A percentile compares a stretch with the other conserved stretches of the same genome.
These are phyloP conservation scores for Monosporozyma aquatica DNA, from an alignment of 805 yeast genomes.

Conservation along the genomic window DNA sequence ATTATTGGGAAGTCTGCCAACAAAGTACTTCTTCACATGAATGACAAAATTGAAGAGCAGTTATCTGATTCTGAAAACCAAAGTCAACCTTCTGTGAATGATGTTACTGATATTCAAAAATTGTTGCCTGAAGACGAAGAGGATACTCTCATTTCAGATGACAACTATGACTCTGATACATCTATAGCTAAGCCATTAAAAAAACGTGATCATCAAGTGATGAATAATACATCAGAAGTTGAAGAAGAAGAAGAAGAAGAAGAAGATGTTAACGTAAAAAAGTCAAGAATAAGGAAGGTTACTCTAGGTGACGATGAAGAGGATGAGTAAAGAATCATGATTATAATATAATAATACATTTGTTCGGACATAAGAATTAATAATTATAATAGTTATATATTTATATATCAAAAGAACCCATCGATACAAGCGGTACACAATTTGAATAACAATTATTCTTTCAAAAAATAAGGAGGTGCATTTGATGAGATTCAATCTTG, in stretches of 20 bases:
- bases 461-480: no score
- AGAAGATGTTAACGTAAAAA: conserved; percentile 1
- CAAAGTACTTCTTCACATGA: conserved; percentile 11
- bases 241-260: conserved; percentile 5
- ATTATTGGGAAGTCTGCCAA: conserved; percentile 11
- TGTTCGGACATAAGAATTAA: no score
- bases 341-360: no score
- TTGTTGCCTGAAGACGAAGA: neutral
- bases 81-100: neutral
- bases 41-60: conserved; percentile 1
- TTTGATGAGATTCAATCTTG: no score
- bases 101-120: neutral
- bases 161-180: neutral
- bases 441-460: no score
- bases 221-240: no score
- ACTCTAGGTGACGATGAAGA: conserved; percentile 6
- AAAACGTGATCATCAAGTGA: neutral
- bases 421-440: no score
- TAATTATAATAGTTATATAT: no score
- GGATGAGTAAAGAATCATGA: neutral
- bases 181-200: neutral
- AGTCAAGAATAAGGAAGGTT: conserved; percentile 1
- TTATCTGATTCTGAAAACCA: neutral
- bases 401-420: no score
- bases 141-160: conserved; percentile 4